A percentile compares a stretch with the other conserved stretches of the same genome.
Conservation (phyloP, 306 rosid genomes). For the Prinsepia uniflora region DNA sequence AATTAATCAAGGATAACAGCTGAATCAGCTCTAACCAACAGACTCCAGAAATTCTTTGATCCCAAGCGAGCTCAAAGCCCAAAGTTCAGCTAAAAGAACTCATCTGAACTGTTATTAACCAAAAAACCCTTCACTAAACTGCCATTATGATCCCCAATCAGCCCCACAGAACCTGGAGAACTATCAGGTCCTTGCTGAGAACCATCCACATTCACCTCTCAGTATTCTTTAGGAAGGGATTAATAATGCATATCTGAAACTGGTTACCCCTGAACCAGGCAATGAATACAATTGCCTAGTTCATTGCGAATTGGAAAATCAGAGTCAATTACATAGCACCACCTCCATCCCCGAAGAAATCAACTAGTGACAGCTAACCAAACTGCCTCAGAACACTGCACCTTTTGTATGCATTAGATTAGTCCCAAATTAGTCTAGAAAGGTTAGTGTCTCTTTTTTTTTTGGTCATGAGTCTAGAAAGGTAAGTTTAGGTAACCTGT, state of each 20-base stretch:
- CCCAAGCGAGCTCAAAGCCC: background rate
- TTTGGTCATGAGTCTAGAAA: background rate
- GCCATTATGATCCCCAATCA: background rate
- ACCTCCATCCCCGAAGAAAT: background rate
- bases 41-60: background rate
- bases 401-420: background rate
- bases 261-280: background rate
- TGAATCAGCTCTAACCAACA: background rate
- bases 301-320: background rate
- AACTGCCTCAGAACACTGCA: background rate
- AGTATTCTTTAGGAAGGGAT: background rate
- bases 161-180: background rate
- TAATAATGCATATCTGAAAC: background rate
- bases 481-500: background rate
- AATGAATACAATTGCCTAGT: background rate
- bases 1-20: background rate
- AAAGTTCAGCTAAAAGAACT: background rate
- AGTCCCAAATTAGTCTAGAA: background rate
- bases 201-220: background rate
- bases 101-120: background rate
- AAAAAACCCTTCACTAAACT: background rate
- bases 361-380: background rate
- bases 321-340: background rate
- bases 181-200: background rate
- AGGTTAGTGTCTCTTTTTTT: background rate